These are phyloP conservation scores for Rhizopogon vinicolor DNA, from an alignment of 768 basidiomycete species.

Conservation along the genomic window DNA sequence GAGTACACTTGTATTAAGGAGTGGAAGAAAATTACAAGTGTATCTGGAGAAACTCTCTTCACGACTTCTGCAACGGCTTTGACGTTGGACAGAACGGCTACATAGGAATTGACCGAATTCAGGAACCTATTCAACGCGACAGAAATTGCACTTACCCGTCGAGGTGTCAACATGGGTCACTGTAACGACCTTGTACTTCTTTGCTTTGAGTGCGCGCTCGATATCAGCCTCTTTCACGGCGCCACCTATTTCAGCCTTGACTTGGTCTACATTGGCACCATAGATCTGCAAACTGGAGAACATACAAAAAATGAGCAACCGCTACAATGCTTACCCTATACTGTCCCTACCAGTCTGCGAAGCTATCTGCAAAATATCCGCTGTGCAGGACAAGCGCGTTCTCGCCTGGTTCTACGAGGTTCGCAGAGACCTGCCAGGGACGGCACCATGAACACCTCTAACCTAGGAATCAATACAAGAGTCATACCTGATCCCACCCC, in stretches of 20 bases:
- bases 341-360: slow-evolving; percentile 68
- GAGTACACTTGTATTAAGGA: not conserved
- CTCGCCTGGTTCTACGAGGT: slow-evolving; percentile 81
- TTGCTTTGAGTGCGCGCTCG: slow-evolving; percentile 64
- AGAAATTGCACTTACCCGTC: slow-evolving; percentile 45
- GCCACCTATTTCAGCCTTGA: slow-evolving; percentile 82
- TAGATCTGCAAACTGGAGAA: slow-evolving; percentile 70
- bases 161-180: slow-evolving; percentile 97
- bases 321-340: not conserved
- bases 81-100: slow-evolving; percentile 83
- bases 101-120: slow-evolving; percentile 4
- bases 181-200: slow-evolving; percentile 85
- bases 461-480: not conserved
- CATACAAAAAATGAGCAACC: not conserved
- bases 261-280: slow-evolving; percentile 80
- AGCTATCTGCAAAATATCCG: slow-evolving; percentile 94
- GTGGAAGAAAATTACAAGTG: slow-evolving; percentile 48
- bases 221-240: slow-evolving; percentile 58
- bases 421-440: slow-evolving; percentile 67
- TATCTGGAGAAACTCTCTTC: slow-evolving; percentile 74
- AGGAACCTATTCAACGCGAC: not conserved
- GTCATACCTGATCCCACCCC: slow-evolving; percentile 87
- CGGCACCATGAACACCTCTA: not conserved
- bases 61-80: slow-evolving; percentile 72
- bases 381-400: slow-evolving; percentile 79